Conservation (phyloP, 2,329 filamentous ascomycete species). For the Fusarium falciforme region DNA sequence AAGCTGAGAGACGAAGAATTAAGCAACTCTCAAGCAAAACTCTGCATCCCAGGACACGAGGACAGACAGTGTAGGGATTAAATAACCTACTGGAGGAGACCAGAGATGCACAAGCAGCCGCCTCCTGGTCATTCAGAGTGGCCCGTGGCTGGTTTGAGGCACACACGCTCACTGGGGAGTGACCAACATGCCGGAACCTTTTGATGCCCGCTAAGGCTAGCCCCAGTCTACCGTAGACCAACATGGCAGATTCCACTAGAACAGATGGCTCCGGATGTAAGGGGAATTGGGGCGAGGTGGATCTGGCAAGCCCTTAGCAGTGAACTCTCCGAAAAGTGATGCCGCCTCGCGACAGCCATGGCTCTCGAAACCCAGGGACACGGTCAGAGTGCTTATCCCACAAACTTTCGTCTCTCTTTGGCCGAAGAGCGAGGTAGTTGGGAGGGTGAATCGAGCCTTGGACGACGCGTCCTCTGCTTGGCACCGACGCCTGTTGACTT, state of each 20-base stretch:
- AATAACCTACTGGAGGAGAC: constrained; percentile 29
- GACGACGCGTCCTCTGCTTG: constrained; percentile 12
- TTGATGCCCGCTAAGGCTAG: constrained; percentile 24
- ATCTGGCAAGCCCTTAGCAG: constrained; percentile 17
- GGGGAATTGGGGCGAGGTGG: constrained; percentile 17
- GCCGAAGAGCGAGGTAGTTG: not conserved
- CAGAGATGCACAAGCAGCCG: constrained; percentile 18
- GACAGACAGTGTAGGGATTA: constrained; percentile 25
- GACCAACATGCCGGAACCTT: constrained; percentile 2
- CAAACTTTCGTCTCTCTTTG: not conserved
- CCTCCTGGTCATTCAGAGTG: constrained; percentile 16
- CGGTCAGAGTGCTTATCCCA: not conserved
- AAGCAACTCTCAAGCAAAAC: not conserved
- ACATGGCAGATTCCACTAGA: constrained; percentile 10
- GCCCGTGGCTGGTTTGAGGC: constrained; percentile 15
- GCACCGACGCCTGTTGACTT: constrained; percentile 4
- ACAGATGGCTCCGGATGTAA: constrained; percentile 11
- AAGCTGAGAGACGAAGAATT: not conserved
- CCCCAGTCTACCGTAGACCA: constrained; percentile 9
- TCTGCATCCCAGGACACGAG: not conserved
- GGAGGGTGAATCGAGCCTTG: constrained; percentile 9
- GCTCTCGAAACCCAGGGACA: constrained; percentile 8
- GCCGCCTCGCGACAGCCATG: constrained; percentile 1
- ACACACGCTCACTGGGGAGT: constrained; percentile 7
- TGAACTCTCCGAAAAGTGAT: constrained; percentile 20